Percentiles rank a stretch among this genome's conserved stretches.
Conservation (phyloP, 78 protist species). For the Tieghemostelium lacteum region DNA sequence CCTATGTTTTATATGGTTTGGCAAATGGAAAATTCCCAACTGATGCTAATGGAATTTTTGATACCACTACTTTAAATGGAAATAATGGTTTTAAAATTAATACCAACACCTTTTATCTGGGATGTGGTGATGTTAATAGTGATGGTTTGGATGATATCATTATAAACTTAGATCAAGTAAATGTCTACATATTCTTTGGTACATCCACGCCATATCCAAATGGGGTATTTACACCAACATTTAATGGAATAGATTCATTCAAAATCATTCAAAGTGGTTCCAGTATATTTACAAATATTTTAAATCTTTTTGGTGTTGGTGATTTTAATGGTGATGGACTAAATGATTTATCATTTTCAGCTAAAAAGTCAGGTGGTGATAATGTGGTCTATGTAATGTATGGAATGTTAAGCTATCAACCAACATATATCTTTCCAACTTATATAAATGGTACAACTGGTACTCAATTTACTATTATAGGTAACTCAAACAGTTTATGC, state of each 20-base stretch:
- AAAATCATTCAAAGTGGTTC: neutral
- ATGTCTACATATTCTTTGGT: neutral
- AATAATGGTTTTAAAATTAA: neutral
- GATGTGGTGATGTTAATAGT: neutral
- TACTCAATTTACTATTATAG: neutral
- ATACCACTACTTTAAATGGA: neutral
- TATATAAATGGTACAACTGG: neutral
- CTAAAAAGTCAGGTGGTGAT: too few species aligned
- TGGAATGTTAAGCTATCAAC: neutral
- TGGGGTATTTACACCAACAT: neutral
- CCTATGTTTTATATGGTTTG: conserved; percentile 7
- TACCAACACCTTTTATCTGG: neutral
- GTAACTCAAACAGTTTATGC: neutral
- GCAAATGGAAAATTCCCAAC: conserved; percentile 12
- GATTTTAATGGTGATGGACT: conserved; percentile 1
- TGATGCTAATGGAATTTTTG: neutral
- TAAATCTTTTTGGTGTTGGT: neutral
- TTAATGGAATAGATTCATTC: neutral
- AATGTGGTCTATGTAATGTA: neutral
- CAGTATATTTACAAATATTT: neutral
- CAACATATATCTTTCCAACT: neutral
- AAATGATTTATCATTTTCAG: conserved; percentile 3
- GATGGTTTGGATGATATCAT: neutral
- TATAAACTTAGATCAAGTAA: neutral
- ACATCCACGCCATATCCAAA: neutral